phyloP scores from a whole-genome alignment of 2,329 filamentous ascomycete species.

The Botrytis medusae region DNA sequence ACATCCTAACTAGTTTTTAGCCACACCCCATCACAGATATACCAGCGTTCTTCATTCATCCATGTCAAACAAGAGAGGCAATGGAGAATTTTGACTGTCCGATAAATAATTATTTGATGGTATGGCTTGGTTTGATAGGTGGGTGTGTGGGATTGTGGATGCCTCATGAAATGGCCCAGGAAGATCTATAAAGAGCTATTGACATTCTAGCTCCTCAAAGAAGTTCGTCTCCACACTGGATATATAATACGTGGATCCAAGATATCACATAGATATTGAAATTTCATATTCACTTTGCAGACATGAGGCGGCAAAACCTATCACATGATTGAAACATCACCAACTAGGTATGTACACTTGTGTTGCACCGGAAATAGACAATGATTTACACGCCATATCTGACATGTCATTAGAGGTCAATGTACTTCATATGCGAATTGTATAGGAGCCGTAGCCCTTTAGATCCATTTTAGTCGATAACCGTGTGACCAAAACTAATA shows the following conservation, averaged over 20 bases:
- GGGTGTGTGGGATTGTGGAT: slow-evolving; percentile 76
- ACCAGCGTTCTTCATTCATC: slow-evolving; percentile 88
- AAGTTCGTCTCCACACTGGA: neutral
- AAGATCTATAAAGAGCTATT: slow-evolving; percentile 2
- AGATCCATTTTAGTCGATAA: slow-evolving; percentile 4
- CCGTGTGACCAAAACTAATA: slow-evolving; percentile 13
- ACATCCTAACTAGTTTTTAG: slow-evolving; percentile 28
- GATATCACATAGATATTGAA: neutral
- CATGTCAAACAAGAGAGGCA: slow-evolving; percentile 82
- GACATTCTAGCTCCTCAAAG: neutral
- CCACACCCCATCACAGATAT: slow-evolving; percentile 73
- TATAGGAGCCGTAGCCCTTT: slow-evolving; percentile 13
- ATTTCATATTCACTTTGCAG: neutral
- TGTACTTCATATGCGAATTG: slow-evolving; percentile 8
- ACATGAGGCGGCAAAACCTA: neutral
- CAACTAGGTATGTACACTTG: slow-evolving; percentile 1
- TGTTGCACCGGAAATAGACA: neutral
- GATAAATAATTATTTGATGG: slow-evolving; percentile 71
- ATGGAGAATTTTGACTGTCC: slow-evolving; percentile 64
- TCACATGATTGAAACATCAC: neutral
- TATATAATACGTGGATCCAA: neutral
- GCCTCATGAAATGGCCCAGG: slow-evolving; percentile 62
- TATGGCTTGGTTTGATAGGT: slow-evolving; percentile 89
- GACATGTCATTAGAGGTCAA: slow-evolving; percentile 17
- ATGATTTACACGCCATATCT: slow-evolving; percentile 21